Conservation (phyloP, 2,329 filamentous ascomycete genomes). For the Bipolaris victoriae region DNA sequence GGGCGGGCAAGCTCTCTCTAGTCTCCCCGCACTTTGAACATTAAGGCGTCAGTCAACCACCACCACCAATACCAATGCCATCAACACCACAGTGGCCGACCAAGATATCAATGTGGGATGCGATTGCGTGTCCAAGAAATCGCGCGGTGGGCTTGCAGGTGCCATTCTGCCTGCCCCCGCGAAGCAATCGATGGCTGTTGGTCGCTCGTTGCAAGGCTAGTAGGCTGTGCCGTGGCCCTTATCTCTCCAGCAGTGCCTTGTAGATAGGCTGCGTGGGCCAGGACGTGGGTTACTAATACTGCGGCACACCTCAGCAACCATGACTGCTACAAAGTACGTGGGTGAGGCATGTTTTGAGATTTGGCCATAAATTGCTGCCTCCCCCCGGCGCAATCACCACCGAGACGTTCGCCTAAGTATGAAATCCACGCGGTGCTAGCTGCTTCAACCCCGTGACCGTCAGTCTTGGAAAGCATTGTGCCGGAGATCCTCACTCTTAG, state of each 20-base stretch:
- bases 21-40: conserved; percentile 26
- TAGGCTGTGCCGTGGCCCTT: conserved; percentile 14
- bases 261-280: conserved; percentile 5
- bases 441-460: background rate
- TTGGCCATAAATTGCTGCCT: no score
- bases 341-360: no score
- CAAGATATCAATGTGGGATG: conserved; percentile 9
- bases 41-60: conserved; percentile 17
- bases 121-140: conserved; percentile 13
- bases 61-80: background rate
- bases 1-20: conserved; percentile 10
- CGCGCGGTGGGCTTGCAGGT: conserved; percentile 15
- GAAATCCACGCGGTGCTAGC: no score
- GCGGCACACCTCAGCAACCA: background rate
- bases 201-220: conserved; percentile 23
- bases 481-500: background rate
- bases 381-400: no score
- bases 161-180: conserved; percentile 19
- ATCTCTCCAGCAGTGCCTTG: conserved; percentile 22
- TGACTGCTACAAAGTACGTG: no score
- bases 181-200: conserved; percentile 19
- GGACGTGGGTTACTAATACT: conserved; percentile 1
- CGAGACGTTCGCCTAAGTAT: no score
- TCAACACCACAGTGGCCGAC: background rate
- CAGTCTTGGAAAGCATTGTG: background rate